Conservation (phyloP, 257 asterid species). For the Henckelia pumila region DNA sequence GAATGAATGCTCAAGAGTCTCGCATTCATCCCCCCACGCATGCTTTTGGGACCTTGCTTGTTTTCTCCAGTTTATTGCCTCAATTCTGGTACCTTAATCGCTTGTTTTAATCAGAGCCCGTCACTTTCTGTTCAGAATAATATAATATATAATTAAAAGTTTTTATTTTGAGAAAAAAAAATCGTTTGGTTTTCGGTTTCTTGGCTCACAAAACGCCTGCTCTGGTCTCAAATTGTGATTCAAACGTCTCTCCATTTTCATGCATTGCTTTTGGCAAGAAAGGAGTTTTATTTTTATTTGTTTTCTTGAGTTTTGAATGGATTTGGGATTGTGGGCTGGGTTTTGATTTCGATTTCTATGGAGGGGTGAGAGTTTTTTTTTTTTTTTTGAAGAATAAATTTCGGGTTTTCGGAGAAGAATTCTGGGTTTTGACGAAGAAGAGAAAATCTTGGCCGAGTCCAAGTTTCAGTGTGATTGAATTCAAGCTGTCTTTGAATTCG, state of each 20-base stretch:
- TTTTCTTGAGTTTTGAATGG: constrained; percentile 14
- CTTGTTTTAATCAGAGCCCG: constrained; percentile 28
- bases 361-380: constrained; percentile 18
- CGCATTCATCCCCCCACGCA: not conserved
- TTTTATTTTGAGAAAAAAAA: no score
- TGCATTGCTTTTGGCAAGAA: constrained; percentile 12
- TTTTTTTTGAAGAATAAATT: constrained; percentile 16
- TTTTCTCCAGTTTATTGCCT: not conserved
- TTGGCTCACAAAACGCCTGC: constrained; percentile 22
- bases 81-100: not conserved
- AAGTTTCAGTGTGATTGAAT: constrained; percentile 41
- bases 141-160: not conserved
- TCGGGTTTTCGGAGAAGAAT: constrained; percentile 24
- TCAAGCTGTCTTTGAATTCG: constrained; percentile 21
- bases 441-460: constrained; percentile 37
- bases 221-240: constrained; percentile 30
- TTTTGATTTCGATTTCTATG: constrained; percentile 22
- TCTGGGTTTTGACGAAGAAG: constrained; percentile 34
- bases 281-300: constrained; percentile 15
- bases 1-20: not conserved
- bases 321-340: constrained; percentile 23
- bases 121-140: constrained; percentile 25
- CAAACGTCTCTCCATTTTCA: constrained; percentile 25
- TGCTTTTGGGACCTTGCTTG: not conserved
- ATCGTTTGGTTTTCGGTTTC: constrained; percentile 10